Conservation (phyloP, 805 yeast genomes). For the Wickerhamiella kazuoi region DNA sequence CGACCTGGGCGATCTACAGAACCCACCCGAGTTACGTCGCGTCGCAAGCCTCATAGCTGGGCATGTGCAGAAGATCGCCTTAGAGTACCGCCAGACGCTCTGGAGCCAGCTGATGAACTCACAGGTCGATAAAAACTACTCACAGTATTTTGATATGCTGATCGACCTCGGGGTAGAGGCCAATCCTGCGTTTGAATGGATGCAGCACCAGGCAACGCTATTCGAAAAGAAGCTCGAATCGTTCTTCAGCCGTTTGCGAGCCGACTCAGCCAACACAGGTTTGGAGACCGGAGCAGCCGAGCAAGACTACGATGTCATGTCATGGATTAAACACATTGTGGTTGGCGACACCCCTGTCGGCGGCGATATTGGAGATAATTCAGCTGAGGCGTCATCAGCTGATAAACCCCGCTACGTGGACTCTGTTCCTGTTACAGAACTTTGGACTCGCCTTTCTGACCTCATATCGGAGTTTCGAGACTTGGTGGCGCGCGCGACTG, state of each 20-base stretch:
- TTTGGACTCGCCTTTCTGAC: constrained; percentile 9
- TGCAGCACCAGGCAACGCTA: constrained; percentile 30
- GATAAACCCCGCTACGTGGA: background rate
- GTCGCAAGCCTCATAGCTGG: constrained; percentile 38
- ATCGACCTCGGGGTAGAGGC: constrained; percentile 45
- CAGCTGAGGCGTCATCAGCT: background rate
- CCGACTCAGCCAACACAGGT: constrained; percentile 6
- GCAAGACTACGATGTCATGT: constrained; percentile 3
- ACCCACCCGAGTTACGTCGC: constrained; percentile 16
- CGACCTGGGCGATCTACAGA: constrained; percentile 13
- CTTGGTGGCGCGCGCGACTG: constrained; percentile 7
- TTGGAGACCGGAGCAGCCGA: constrained; percentile 1
- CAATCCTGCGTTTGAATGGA: constrained; percentile 50
- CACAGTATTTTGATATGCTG: constrained; percentile 30
- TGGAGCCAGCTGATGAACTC: constrained; percentile 31
- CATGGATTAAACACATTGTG: constrained; percentile 5
- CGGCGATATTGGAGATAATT: too few species aligned
- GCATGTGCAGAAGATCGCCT: constrained; percentile 36
- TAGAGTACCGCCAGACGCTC: constrained; percentile 33
- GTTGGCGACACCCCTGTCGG: background rate
- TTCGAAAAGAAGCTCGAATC: constrained; percentile 26
- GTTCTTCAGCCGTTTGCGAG: constrained; percentile 23
- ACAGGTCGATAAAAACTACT: constrained; percentile 20
- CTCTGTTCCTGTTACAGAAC: constrained; percentile 5
- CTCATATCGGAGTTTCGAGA: constrained; percentile 8